Conservation (phyloP, 1,284 basidiomycete species). For the Meira nashicola region DNA sequence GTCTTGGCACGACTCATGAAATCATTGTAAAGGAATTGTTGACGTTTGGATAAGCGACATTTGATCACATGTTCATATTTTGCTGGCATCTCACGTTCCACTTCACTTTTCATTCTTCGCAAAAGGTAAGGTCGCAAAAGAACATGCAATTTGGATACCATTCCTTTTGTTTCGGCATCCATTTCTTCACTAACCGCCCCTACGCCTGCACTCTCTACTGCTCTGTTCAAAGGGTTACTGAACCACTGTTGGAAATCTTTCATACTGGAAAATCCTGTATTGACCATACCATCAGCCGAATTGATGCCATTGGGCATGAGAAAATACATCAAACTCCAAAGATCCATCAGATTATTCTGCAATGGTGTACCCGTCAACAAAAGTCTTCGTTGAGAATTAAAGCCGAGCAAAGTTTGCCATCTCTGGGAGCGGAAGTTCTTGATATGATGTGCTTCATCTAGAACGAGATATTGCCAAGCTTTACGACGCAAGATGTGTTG, state of each 20-base stretch:
- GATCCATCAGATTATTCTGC: conserved; percentile 90
- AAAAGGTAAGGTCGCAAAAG: conserved; percentile 90
- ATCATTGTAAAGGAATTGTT: conserved; percentile 95
- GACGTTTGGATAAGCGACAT: conserved; percentile 86
- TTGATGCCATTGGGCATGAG: conserved; percentile 73
- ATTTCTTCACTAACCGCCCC: conserved; percentile 63
- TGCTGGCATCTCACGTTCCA: conserved; percentile 89
- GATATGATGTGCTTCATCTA: conserved; percentile 97
- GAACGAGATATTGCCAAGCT: conserved; percentile 91
- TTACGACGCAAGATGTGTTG: conserved; percentile 92
- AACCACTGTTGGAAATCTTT: conserved; percentile 97
- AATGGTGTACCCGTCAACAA: conserved; percentile 88
- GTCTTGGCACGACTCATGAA: conserved; percentile 93
- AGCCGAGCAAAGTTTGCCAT: conserved; percentile 92
- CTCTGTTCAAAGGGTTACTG: conserved; percentile 78
- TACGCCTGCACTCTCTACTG: conserved; percentile 65
- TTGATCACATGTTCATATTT: conserved; percentile 92
- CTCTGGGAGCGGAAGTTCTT: conserved; percentile 95
- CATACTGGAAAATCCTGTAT: conserved; percentile 76
- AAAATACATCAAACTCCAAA: conserved; percentile 92
- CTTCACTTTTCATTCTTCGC: conserved; percentile 87
- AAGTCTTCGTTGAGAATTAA: conserved; percentile 80
- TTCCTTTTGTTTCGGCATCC: conserved; percentile 79
- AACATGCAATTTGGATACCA: conserved; percentile 82
- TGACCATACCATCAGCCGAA: conserved; percentile 54